Base-by-base conservation (phyloP, 352 stramenopile species). In the Thalassiosira mediterranea region DNA sequence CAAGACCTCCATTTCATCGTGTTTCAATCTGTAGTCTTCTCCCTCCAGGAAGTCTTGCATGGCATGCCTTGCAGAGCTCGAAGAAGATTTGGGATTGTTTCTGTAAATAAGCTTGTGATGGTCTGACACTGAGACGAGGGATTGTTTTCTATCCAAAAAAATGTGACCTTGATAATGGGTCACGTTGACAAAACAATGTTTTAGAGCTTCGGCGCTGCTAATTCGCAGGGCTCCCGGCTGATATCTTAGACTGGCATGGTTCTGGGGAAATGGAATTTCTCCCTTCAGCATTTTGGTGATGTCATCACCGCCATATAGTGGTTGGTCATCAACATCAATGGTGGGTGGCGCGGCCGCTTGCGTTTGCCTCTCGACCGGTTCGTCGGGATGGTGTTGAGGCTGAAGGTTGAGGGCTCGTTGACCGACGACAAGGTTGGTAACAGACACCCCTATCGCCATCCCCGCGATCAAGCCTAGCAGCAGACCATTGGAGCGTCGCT, bases 71-170 rank as follows among this genome's bases (percentile, higher is more conserved):
- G 56, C 66, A 0, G 63, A 66, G 17, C 63, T 77, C n/a, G 63
- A 77, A n/a, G 69, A 62, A 7, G 49, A 66, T 51, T 84, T 84
- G 11, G 69, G 68, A 17, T 75, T 63, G 44, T 80, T 80, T 1
- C 52, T 34, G 21, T 80, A 80, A 42, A 84, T 84, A 28, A 84
- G 19, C 61, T 79, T 76, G 32, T 84, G 49, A 23, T 59, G 26
- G 19, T 76, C 42, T 13, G 69, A 76, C 1, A 77, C n/a, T 0
- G 69, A 84, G 4, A 71, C 52, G 3, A 67, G 2, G 25, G 17
- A 34, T n/a, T 29, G 21, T 34, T 60, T 29, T 7, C 23, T 13
- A n/a, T 28, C 8, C 44, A n/a, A 44, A 10, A 7, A 10, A 3
- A 78, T 48, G 29, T 84, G 76, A 17, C 47, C 32, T 47, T 32